Base-by-base conservation (phyloP, 2,329 filamentous ascomycete genomes). In the Colletotrichum sp. region DNA sequence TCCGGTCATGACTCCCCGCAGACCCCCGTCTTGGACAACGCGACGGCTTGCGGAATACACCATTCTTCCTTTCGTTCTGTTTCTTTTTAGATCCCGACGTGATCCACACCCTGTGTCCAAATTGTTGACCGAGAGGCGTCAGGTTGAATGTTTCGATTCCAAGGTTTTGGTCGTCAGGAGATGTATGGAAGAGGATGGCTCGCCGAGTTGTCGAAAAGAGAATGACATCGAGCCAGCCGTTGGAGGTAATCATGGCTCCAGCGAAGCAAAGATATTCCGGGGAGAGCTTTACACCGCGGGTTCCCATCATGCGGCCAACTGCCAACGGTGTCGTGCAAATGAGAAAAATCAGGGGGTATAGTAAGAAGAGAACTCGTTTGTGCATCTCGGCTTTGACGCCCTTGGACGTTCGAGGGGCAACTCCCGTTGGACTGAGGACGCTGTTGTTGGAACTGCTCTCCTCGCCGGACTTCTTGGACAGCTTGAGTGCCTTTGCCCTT, bases 301-400 rank as follows among this genome's bases (percentile, higher is more conserved):
- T 91, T 59, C 87, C 86, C 60, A 88, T 87, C 81, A 93, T 90
- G 68, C 91, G 88, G n/a, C 90, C 90, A 0, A 90, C 85, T 13
- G 91, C 91, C 3, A 93, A 84, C 0, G 92, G 92, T 1, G 91
- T 85, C 0, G 91, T 93, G 81, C 91, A 91, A 26, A 92, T 73
- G 36, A 92, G 86, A 80, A 93, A 93, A 77, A 93, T 90, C 70
- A 92, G 78, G 0, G 92, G 92, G 78, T 93, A 93, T 8, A 92
- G 84, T 39, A 92, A 90, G 77, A 93, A 89, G 12, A 76, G 28
- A 7, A 76, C 26, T 6, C 73, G 64, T 12, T 68, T 73, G 44
- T 68, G 57, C 3, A 68, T 21, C 7, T 76, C 10, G 59, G 57
- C 16, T 32, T 65, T 2, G 9, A 16, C 6, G 12, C 68, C 64